Conservation (phyloP, 108 stramenopile genomes). For the Skeletonema marinoi region DNA sequence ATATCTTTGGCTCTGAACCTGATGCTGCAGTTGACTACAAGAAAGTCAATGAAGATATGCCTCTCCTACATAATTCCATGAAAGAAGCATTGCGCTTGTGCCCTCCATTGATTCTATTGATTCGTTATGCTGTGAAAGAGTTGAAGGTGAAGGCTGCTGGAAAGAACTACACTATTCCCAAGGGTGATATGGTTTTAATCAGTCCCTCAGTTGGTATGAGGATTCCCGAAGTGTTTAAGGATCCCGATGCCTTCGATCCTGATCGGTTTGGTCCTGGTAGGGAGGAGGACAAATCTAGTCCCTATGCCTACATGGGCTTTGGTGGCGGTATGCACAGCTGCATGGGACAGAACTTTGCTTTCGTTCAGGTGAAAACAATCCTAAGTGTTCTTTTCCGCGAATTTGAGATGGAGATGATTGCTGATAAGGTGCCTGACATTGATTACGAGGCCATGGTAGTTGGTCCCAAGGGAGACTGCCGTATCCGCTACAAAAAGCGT, state of each 20-base stretch:
- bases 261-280: constrained; percentile 94
- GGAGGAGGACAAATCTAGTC: constrained; percentile 94
- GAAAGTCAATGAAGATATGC: constrained; percentile 84
- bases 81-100: constrained; percentile 96
- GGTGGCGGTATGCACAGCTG: constrained; percentile 99
- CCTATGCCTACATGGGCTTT: constrained; percentile 96
- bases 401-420: constrained; percentile 89
- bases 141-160: constrained; percentile 77
- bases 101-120: constrained; percentile 97
- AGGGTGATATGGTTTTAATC: constrained; percentile 92
- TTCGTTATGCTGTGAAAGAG: constrained; percentile 92
- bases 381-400: constrained; percentile 91
- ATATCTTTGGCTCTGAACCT: constrained; percentile 36
- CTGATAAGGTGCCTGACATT: constrained; percentile 81
- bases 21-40: constrained; percentile 64
- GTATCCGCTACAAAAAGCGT: constrained; percentile 68
- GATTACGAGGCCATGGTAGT: constrained; percentile 99
- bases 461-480: constrained; percentile 95
- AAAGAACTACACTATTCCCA: constrained; percentile 78
- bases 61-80: constrained; percentile 92
- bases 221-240: constrained; percentile 86
- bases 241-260: constrained; percentile 95
- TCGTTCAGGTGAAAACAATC: constrained; percentile 98
- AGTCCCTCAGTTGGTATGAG: constrained; percentile 94
- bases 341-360: constrained; percentile 99